These are phyloP conservation scores for Yarrowia hollandica DNA, from an alignment of 805 yeast genomes.

Conservation along the genomic window DNA sequence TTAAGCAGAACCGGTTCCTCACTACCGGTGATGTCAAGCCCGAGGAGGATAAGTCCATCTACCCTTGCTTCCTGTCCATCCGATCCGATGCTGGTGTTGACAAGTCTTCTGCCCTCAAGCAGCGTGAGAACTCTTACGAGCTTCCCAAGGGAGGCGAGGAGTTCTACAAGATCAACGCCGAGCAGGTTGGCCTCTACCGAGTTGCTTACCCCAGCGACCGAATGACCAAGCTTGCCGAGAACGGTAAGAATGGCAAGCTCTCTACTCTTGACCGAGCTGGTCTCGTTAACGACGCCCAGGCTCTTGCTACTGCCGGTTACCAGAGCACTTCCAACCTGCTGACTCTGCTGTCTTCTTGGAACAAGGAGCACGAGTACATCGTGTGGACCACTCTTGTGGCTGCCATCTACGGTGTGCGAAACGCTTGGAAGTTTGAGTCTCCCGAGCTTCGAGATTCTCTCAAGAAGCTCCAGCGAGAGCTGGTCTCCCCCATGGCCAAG, in stretches of 20 bases:
- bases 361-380: constrained; percentile 48
- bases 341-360: constrained; percentile 53
- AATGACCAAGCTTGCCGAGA: constrained; percentile 53
- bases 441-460: constrained; percentile 46
- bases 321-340: constrained; percentile 52
- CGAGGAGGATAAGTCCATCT: constrained; percentile 55
- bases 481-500: constrained; percentile 56
- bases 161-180: constrained; percentile 62
- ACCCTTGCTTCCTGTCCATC: constrained; percentile 59
- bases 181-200: constrained; percentile 62
- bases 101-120: constrained; percentile 56
- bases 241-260: constrained; percentile 53
- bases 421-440: constrained; percentile 53
- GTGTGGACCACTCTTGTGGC: constrained; percentile 55
- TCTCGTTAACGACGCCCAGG: constrained; percentile 59
- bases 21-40: constrained; percentile 59
- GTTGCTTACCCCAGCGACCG: constrained; percentile 55
- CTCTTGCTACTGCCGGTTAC: constrained; percentile 56
- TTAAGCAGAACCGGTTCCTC: constrained; percentile 62
- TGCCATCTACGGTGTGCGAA: constrained; percentile 46
- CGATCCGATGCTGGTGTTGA: constrained; percentile 60
- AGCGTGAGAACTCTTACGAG: constrained; percentile 50
- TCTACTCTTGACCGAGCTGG: constrained; percentile 64
- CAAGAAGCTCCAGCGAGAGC: constrained; percentile 50
- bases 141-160: constrained; percentile 43